Percentiles rank a stretch among this genome's conserved stretches.
These are phyloP conservation scores for Climacium dendroides DNA, from an alignment of 225 moss, liverwort and hornwort genomes.

Conservation along the genomic window DNA sequence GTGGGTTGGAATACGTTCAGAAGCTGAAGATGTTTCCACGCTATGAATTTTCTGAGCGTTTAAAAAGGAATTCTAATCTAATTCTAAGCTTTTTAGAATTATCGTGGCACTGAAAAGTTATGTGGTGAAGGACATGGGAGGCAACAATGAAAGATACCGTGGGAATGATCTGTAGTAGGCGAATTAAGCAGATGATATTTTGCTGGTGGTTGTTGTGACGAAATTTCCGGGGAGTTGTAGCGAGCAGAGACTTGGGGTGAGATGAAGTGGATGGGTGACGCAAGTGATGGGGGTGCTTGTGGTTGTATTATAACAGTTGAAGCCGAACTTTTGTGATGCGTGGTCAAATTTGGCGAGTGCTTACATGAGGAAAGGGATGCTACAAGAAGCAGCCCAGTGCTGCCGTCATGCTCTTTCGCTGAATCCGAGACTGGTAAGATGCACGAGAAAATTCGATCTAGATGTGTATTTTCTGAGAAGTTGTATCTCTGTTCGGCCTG, in stretches of 20 bases:
- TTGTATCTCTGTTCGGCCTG: neutral
- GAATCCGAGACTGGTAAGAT: conserved; percentile 85
- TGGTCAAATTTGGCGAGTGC: conserved; percentile 99
- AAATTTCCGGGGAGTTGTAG: neutral
- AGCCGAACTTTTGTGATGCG: conserved; percentile 92
- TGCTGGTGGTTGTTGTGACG: neutral
- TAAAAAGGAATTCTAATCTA: neutral
- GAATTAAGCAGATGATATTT: neutral
- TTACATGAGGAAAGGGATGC: conserved; percentile 94
- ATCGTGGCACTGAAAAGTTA: neutral
- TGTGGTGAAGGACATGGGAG: neutral
- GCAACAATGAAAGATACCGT: neutral
- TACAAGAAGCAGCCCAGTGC: conserved; percentile 96
- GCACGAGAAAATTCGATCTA: neutral
- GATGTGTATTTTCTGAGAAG: neutral
- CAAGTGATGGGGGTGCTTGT: neutral
- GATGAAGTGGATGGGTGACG: neutral
- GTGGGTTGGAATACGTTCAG: neutral
- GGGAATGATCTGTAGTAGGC: neutral
- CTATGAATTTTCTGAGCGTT: neutral
- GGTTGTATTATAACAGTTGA: conserved; percentile 44
- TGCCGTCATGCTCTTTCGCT: conserved; percentile 76
- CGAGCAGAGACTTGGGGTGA: neutral
- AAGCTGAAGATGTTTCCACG: neutral
- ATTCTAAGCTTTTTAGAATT: neutral